These are phyloP conservation scores for Colletotrichum echinochloae DNA, from an alignment of 2,329 filamentous ascomycete genomes.

Conservation along the genomic window DNA sequence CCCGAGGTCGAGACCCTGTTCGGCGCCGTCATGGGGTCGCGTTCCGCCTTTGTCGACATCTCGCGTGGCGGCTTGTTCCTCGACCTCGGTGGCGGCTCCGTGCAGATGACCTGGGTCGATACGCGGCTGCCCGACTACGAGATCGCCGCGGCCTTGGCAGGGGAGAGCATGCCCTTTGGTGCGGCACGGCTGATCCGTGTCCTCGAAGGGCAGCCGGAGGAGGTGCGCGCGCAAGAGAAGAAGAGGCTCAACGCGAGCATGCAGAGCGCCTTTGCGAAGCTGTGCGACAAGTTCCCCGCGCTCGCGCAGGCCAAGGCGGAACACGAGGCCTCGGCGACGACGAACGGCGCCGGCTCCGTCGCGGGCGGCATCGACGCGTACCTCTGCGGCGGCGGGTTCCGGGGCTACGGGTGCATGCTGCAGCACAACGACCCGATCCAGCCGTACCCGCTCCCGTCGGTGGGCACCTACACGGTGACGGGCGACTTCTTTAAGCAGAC, in stretches of 20 bases:
- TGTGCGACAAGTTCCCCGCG: conserved; percentile 61
- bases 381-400: conserved; percentile 89
- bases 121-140: conserved; percentile 61
- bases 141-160: conserved; percentile 63
- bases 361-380: conserved; percentile 75
- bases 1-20: conserved; percentile 86
- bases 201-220: conserved; percentile 55
- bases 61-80: conserved; percentile 78
- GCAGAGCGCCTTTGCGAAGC: conserved; percentile 67
- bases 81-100: conserved; percentile 82
- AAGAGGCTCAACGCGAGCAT: conserved; percentile 69
- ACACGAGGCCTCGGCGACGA: conserved; percentile 43
- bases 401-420: conserved; percentile 90
- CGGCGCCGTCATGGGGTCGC: conserved; percentile 82
- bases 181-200: conserved; percentile 68
- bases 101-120: conserved; percentile 74
- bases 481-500: conserved; percentile 70
- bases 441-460: conserved; percentile 86
- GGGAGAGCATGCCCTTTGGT: conserved; percentile 71
- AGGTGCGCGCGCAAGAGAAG: conserved; percentile 60
- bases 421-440: conserved; percentile 80
- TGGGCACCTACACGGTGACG: conserved; percentile 80
- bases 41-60: conserved; percentile 77
- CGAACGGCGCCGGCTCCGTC: conserved; percentile 41
- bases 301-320: conserved; percentile 55